Evolutionary conservation across 495 filamentous ascomycete species (phyloP).

Genomic region (Sordaria brevicollis): DNA sequence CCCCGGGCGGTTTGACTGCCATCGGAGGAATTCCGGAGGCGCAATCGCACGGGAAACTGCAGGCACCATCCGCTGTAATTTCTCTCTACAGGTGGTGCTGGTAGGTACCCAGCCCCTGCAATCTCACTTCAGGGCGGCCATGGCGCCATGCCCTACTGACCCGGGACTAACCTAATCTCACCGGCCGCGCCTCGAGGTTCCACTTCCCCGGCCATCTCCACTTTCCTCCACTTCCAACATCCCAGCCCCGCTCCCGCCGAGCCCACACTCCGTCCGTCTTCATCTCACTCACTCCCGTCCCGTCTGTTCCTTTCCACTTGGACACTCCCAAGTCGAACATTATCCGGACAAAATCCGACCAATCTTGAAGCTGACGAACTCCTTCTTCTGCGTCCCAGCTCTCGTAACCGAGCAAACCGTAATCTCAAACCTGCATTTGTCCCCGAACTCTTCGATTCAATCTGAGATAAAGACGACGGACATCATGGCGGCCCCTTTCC

Average conservation of each 20-base stretch:
- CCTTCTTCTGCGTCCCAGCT: background rate
- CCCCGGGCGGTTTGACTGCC: background rate
- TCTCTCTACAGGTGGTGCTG: background rate
- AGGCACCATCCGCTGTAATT: background rate
- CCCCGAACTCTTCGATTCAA: background rate
- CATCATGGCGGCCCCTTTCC: slow-evolving; percentile 30
- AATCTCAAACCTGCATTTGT: background rate
- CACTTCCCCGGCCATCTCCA: background rate
- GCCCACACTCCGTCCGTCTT: background rate
- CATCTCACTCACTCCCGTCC: background rate
- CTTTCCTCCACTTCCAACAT: background rate
- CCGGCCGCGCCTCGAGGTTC: background rate
- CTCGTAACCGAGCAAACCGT: background rate
- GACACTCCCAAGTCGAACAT: background rate
- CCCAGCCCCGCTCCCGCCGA: background rate
- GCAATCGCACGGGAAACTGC: background rate
- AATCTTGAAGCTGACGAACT: background rate
- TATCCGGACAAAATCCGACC: background rate
- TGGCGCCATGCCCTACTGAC: too few relatives aligned
- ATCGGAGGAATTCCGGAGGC: slow-evolving; percentile 3
- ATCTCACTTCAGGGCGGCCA: background rate
- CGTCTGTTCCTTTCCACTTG: background rate
- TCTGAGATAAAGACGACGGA: background rate
- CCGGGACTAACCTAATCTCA: background rate
- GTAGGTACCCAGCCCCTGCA: too few relatives aligned